Percentiles rank a stretch among this genome's conserved stretches.
These are phyloP conservation scores for Lichtheimia corymbifera DNA, from an alignment of 371 early-diverging fungal species.

Conservation along the genomic window DNA sequence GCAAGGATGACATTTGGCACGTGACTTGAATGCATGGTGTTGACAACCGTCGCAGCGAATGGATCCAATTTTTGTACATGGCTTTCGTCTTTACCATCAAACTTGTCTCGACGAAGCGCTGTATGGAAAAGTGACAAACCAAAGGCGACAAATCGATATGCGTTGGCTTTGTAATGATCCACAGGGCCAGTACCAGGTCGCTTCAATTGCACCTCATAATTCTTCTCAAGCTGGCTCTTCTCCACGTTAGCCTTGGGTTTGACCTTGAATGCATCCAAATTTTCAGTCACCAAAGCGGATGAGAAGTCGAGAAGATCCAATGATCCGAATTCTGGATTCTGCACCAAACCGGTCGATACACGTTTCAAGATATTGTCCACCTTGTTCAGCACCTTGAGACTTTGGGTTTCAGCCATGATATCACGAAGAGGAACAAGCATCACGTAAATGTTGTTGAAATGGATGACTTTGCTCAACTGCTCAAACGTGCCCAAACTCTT, in stretches of 20 bases:
- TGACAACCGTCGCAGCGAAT: constrained; percentile 79
- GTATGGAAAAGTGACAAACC: constrained; percentile 79
- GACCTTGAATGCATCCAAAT: constrained; percentile 59
- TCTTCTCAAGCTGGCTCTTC: constrained; percentile 59
- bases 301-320: constrained; percentile 77
- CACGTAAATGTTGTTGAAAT: constrained; percentile 63
- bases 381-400: constrained; percentile 69
- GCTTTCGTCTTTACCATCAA: constrained; percentile 54
- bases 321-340: constrained; percentile 70
- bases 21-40: constrained; percentile 81
- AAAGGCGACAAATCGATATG: constrained; percentile 90
- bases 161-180: constrained; percentile 76
- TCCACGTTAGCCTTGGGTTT: constrained; percentile 44
- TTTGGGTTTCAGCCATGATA: constrained; percentile 82
- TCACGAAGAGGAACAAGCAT: constrained; percentile 86
- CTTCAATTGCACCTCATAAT: constrained; percentile 74
- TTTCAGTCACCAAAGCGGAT: constrained; percentile 83
- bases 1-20: constrained; percentile 68
- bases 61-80: constrained; percentile 74
- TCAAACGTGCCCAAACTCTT: constrained; percentile 86
- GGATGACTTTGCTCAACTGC: constrained; percentile 64
- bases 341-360: constrained; percentile 76
- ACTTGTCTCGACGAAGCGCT: constrained; percentile 67
- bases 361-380: constrained; percentile 80
- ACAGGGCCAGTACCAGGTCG: constrained; percentile 51